Evolutionary conservation across 164 flowering plant genomes (phyloP).

Genomic region (Piper longum): DNA sequence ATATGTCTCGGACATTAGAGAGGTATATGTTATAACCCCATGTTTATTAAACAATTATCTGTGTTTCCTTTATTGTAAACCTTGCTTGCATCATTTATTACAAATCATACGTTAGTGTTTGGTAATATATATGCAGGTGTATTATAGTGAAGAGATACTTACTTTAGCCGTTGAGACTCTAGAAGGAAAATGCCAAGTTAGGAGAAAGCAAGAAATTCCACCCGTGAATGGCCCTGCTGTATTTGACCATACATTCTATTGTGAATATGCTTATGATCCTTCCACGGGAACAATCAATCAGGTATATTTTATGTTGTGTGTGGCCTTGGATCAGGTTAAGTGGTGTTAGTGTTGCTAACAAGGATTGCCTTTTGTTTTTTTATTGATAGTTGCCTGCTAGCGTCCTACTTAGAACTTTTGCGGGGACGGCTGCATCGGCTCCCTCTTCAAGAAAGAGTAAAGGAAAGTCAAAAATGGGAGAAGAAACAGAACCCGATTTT

Average conservation of each 20-base stretch:
- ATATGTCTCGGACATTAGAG: constrained; percentile 69
- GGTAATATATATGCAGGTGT: constrained; percentile 34
- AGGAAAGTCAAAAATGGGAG: constrained; percentile 67
- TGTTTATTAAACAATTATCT: not conserved
- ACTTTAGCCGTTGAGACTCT: constrained; percentile 28
- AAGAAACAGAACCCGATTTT: constrained; percentile 15
- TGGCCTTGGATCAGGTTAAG: not conserved
- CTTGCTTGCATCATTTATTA: too few species aligned
- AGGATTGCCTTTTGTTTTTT: not conserved
- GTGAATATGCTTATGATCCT: constrained; percentile 73
- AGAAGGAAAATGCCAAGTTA: constrained; percentile 79
- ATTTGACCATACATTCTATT: constrained; percentile 69
- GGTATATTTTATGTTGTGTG: constrained; percentile 22
- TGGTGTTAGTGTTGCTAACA: not conserved
- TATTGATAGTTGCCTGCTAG: constrained; percentile 50
- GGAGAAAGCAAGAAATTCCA: constrained; percentile 57
- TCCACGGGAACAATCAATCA: constrained; percentile 62
- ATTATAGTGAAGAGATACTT: constrained; percentile 58
- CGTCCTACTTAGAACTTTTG: constrained; percentile 31
- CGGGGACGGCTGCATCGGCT: constrained; percentile 17
- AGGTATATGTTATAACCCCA: constrained; percentile 26
- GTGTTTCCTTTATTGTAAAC: not conserved
- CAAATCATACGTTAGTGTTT: not conserved
- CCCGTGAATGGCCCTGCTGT: constrained; percentile 25
- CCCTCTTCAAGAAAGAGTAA: constrained; percentile 50